These are phyloP conservation scores for Mucor racemosus DNA, from an alignment of 371 early-diverging fungal genomes.

Conservation along the genomic window DNA sequence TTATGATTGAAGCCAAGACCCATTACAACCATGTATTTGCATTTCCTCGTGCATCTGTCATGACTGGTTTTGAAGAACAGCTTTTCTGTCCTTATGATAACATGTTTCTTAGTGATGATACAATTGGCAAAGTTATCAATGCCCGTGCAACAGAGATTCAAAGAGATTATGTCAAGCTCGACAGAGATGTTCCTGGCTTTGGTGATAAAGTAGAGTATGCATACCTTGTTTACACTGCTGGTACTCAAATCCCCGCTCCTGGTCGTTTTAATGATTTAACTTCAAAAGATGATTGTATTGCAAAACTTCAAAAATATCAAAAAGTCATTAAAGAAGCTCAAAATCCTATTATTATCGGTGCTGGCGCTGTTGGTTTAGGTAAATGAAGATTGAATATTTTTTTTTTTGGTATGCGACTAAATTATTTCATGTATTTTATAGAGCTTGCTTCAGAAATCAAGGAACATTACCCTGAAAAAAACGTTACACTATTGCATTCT, in stretches of 20 bases:
- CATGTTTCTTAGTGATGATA: constrained; percentile 48
- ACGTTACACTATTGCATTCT: constrained; percentile 67
- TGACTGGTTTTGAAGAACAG: constrained; percentile 63
- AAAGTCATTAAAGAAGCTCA: constrained; percentile 51
- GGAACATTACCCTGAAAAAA: constrained; percentile 65
- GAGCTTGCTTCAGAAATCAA: constrained; percentile 74
- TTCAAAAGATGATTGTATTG: constrained; percentile 53
- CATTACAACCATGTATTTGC: constrained; percentile 70
- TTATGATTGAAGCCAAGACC: constrained; percentile 62
- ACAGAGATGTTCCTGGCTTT: constrained; percentile 56
- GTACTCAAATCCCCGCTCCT: constrained; percentile 57
- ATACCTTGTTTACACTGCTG: constrained; percentile 63
- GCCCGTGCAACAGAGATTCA: constrained; percentile 56
- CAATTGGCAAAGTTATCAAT: constrained; percentile 55
- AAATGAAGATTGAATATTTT: neutral
- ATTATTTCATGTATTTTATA: constrained; percentile 15
- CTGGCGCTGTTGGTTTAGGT: constrained; percentile 71
- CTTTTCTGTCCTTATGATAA: constrained; percentile 64
- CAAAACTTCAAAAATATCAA: constrained; percentile 49
- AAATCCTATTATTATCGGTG: constrained; percentile 65
- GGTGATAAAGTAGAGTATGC: constrained; percentile 56
- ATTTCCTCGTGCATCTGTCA: constrained; percentile 65
- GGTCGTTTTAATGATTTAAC: constrained; percentile 44
- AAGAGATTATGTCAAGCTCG: constrained; percentile 56
- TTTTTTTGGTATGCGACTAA: neutral